phyloP scores from a whole-genome alignment of 371 early-diverging fungal genomes.

The Mortierella sp. region DNA sequence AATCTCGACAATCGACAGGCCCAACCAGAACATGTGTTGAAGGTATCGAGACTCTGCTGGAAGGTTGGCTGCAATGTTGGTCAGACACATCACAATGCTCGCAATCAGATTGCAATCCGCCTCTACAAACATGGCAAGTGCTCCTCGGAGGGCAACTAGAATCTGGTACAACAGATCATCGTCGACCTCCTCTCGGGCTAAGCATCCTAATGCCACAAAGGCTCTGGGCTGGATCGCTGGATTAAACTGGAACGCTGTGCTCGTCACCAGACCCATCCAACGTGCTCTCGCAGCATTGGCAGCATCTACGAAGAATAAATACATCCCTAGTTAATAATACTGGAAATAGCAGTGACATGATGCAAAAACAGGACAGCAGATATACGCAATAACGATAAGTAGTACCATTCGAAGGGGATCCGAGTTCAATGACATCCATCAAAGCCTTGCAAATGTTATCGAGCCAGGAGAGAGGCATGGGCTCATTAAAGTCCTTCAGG shows the following conservation, averaged over 20 bases:
- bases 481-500: constrained; percentile 73
- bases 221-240: constrained; percentile 94
- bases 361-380: background rate
- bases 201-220: constrained; percentile 90
- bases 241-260: constrained; percentile 93
- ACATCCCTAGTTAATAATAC: background rate
- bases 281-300: constrained; percentile 88
- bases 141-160: constrained; percentile 86
- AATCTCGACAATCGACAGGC: constrained; percentile 85
- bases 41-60: constrained; percentile 85
- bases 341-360: background rate
- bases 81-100: constrained; percentile 89
- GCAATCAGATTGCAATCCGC: constrained; percentile 80
- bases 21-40: constrained; percentile 90
- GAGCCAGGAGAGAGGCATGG: constrained; percentile 77
- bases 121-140: constrained; percentile 86
- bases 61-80: constrained; percentile 86
- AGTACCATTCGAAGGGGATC: constrained; percentile 80
- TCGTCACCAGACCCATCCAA: constrained; percentile 92
- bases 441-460: constrained; percentile 86
- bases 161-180: constrained; percentile 92
- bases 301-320: constrained; percentile 59
- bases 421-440: constrained; percentile 81
- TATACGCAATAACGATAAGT: background rate
- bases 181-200: constrained; percentile 89